Percentiles rank a stretch among this genome's conserved stretches.
phyloP scores from a whole-genome alignment of 1,284 basidiomycete genomes.

The Marasmius tenuissimus region DNA sequence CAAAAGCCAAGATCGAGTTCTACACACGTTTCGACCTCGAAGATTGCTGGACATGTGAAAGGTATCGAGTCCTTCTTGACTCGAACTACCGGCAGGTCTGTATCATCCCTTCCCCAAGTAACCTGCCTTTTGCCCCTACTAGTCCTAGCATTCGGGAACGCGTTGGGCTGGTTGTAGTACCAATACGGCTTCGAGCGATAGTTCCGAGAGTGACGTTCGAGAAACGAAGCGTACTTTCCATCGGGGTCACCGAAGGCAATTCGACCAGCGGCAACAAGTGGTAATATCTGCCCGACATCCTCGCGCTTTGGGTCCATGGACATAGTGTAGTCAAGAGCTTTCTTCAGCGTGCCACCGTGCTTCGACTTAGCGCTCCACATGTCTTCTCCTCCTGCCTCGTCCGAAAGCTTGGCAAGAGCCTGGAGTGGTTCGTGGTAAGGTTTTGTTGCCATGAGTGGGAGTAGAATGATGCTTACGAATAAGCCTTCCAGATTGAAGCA shows the following conservation, averaged over 20 bases:
- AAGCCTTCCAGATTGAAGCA: slow-evolving; percentile 61
- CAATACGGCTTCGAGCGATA: slow-evolving; percentile 47
- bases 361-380: slow-evolving; percentile 52
- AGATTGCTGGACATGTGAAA: slow-evolving; percentile 46
- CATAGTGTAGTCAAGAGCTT: slow-evolving; percentile 57
- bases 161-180: slow-evolving; percentile 50
- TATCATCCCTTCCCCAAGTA: slow-evolving; percentile 6
- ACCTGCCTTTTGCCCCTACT: slow-evolving; percentile 7
- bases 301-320: slow-evolving; percentile 42
- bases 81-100: not conserved
- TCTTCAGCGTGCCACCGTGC: slow-evolving; percentile 55
- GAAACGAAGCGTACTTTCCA: slow-evolving; percentile 50
- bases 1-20: slow-evolving; percentile 51
- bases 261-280: slow-evolving; percentile 52
- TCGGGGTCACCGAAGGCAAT: slow-evolving; percentile 58
- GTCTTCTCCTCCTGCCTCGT: slow-evolving; percentile 49
- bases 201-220: slow-evolving; percentile 27
- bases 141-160: slow-evolving; percentile 24
- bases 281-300: slow-evolving; percentile 42
- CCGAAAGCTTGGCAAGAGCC: slow-evolving; percentile 56
- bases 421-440: slow-evolving; percentile 21
- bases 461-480: slow-evolving; percentile 42
- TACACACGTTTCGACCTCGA: slow-evolving; percentile 29
- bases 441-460: slow-evolving; percentile 11
- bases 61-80: not conserved